phyloP scores from a whole-genome alignment of 495 filamentous ascomycete genomes.

The Bacidia rubella region DNA sequence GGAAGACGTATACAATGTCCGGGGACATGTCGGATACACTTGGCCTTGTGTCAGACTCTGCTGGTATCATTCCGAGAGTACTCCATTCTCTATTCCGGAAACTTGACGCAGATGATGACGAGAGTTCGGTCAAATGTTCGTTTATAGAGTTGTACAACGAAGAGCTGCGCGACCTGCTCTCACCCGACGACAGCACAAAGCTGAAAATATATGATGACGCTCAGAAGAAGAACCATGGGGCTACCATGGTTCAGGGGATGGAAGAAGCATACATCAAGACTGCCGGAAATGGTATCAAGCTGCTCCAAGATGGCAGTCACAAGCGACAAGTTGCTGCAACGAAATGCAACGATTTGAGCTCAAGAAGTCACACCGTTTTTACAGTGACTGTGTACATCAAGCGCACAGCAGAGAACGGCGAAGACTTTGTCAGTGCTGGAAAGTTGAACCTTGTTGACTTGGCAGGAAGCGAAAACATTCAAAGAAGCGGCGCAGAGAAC shows the following conservation, averaged over 20 bases:
- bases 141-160: conserved; percentile 99
- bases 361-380: conserved; percentile 90
- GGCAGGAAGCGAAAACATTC: conserved; percentile 94
- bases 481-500: conserved; percentile 91
- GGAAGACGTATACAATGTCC: conserved; percentile 99
- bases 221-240: conserved; percentile 60
- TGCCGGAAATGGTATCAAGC: conserved; percentile 69
- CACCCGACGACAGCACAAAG: conserved; percentile 65
- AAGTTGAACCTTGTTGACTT: conserved; percentile 95
- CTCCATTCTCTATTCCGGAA: conserved; percentile 76
- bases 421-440: conserved; percentile 84
- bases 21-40: conserved; percentile 85
- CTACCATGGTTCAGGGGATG: conserved; percentile 90
- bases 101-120: conserved; percentile 61
- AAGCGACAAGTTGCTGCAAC: conserved; percentile 94
- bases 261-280: conserved; percentile 85
- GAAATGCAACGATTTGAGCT: conserved; percentile 95
- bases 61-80: conserved; percentile 86
- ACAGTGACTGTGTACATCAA: conserved; percentile 86
- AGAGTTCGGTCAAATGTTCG: conserved; percentile 89
- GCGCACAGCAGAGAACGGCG: conserved; percentile 62
- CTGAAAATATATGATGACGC: conserved; percentile 93
- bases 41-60: conserved; percentile 74
- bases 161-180: conserved; percentile 79
- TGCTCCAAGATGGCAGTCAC: conserved; percentile 80